These are phyloP conservation scores for Ustilago loliicola DNA, from an alignment of 1,284 basidiomycete species.

Conservation along the genomic window DNA sequence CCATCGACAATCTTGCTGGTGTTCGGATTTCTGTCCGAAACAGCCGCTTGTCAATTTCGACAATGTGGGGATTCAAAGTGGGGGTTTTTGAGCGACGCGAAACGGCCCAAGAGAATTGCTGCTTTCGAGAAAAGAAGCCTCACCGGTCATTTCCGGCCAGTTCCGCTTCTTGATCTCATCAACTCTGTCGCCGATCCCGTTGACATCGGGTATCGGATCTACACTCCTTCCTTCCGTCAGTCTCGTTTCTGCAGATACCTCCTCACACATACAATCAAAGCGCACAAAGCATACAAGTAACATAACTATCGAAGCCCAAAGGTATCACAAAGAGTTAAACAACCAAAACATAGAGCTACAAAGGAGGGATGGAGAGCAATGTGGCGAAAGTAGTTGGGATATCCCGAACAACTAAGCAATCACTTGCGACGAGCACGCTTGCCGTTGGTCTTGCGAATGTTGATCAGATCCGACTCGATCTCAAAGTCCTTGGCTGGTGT, in stretches of 20 bases:
- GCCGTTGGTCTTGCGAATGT: conserved; percentile 66
- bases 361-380: not conserved
- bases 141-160: conserved; percentile 20
- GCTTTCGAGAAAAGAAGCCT: not conserved
- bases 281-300: not conserved
- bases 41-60: not conserved
- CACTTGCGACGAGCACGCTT: conserved; percentile 65
- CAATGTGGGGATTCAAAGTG: conserved; percentile 3
- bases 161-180: conserved; percentile 9
- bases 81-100: not conserved
- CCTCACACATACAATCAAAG: not conserved
- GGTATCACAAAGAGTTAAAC: not conserved
- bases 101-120: not conserved
- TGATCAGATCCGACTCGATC: conserved; percentile 68
- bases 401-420: too few species aligned
- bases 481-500: conserved; percentile 69
- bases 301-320: not conserved
- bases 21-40: conserved; percentile 1
- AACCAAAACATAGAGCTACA: not conserved
- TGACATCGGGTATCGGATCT: not conserved
- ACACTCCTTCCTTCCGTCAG: not conserved
- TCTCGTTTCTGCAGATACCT: too few species aligned
- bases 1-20: not conserved
- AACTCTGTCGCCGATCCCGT: not conserved
- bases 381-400: too few species aligned